Evolutionary conservation across 371 early-diverging fungal species (phyloP), one percentile per base, ranked within the genome.

Genomic region (Funneliformis caledonium): DNA sequence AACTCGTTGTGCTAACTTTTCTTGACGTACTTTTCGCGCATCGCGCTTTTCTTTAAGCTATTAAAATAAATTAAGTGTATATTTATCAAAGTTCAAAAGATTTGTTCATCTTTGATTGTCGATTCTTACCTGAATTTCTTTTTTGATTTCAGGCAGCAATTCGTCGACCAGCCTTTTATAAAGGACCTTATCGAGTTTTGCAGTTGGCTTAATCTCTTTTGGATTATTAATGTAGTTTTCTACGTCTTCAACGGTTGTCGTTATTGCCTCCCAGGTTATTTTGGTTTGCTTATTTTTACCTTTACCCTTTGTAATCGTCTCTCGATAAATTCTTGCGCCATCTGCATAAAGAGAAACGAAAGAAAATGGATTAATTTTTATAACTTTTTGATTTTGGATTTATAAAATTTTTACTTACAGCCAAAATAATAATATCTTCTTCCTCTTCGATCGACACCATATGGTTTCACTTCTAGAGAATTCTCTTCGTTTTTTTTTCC

Each of bases 341-440:
- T 19, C 77, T 77, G 48, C 12, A n/a, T 72, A 22, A n/a, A 2
- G 12, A n/a, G 4, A 26, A 72, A 31, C 19, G 6, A 22, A n/a
- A 2, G 12, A n/a, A 12, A 72, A 31, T 42, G 6, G 1, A 31
- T 43, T 19, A 22, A 19, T 42, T 6, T 45, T 11, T 22, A n/a
- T 50, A 7, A 47, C 12, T 52, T 47, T 26, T 26, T 52, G n/a
- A 73, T 26, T 50, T 31, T 50, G 22, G n/a, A 22, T 37, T 70
- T 19, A 16, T 22, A 14, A 59, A 14, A 31, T 60, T 12, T 26
- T n/a, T 19, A 77, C 77, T 65, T 50, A 77, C 77, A 22, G 8
- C 77, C 77, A 61, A 77, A 48, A 65, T 61, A 77, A 65, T 65
- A 77, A 65, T 65, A 77, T 48, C 48, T 65, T 8, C 62, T n/a